Conservation (phyloP, 805 yeast genomes). For the Sugiyamaella marilandica region DNA sequence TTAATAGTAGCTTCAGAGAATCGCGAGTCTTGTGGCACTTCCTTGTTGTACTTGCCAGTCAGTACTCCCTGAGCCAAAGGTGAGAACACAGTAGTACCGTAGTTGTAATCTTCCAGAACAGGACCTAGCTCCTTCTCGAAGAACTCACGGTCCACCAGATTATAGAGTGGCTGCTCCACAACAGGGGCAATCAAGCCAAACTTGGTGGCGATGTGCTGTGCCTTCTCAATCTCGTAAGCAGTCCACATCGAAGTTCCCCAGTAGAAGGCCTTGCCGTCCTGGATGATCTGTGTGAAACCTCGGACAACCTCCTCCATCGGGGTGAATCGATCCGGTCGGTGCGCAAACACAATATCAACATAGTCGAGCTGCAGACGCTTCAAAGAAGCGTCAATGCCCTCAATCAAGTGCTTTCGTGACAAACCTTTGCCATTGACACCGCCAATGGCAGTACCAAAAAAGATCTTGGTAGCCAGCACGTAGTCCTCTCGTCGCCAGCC, state of each 20-base stretch:
- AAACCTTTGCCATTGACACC: slow-evolving; percentile 26
- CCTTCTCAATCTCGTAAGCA: slow-evolving; percentile 31
- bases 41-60: slow-evolving; percentile 29
- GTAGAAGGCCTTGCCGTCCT: slow-evolving; percentile 29
- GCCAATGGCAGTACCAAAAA: slow-evolving; percentile 26
- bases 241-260: slow-evolving; percentile 33
- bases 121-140: slow-evolving; percentile 28
- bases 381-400: slow-evolving; percentile 27
- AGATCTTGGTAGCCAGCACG: slow-evolving; percentile 30
- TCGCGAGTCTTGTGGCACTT: slow-evolving; percentile 23
- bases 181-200: slow-evolving; percentile 28
- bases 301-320: slow-evolving; percentile 32
- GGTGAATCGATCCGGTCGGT: slow-evolving; percentile 27
- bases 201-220: slow-evolving; percentile 31
- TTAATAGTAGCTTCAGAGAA: slow-evolving; percentile 10
- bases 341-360: slow-evolving; percentile 31
- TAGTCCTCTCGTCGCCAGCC: slow-evolving; percentile 29
- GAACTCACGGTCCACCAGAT: slow-evolving; percentile 24
- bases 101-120: slow-evolving; percentile 25
- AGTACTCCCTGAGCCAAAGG: slow-evolving; percentile 29
- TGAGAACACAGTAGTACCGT: slow-evolving; percentile 30
- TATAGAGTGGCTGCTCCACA: slow-evolving; percentile 31
- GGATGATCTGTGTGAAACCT: slow-evolving; percentile 28
- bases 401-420: slow-evolving; percentile 29
- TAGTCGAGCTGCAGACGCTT: slow-evolving; percentile 29